phyloP scores from a whole-genome alignment of 169 alveolate genomes.

The Eimeria praecox region DNA sequence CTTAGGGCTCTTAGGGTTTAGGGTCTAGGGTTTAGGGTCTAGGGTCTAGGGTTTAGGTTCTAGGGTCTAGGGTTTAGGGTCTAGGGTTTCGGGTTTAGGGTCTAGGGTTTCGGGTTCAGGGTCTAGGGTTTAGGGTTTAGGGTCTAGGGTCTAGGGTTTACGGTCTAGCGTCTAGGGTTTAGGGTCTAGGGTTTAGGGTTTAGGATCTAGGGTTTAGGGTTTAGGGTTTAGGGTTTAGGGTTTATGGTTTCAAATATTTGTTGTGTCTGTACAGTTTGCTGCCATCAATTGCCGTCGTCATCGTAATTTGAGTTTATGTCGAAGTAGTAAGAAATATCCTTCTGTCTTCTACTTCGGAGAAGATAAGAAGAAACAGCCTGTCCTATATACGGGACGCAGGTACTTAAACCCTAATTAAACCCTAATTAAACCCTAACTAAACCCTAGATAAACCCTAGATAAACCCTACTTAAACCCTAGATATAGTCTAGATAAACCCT shows the following conservation, averaged over 20 bases:
- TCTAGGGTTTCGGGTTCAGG: neutral
- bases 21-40: neutral
- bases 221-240: conserved; percentile 5
- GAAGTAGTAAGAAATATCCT: conserved; percentile 89
- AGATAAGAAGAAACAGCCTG: conserved; percentile 88
- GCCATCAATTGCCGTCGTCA: neutral
- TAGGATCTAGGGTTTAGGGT: conserved; percentile 56
- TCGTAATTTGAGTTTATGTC: neutral
- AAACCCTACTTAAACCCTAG: conserved; percentile 81
- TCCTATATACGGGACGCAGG: conserved; percentile 90
- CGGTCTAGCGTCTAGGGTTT: conserved; percentile 35
- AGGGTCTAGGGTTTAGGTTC: conserved; percentile 59
- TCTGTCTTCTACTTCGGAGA: conserved; percentile 84
- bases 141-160: neutral
- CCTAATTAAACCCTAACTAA: conserved; percentile 93
- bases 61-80: neutral
- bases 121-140: conserved; percentile 44
- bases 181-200: neutral
- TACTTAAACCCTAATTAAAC: conserved; percentile 91
- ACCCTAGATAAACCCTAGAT: too few relatives aligned
- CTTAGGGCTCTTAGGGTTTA: too few relatives aligned
- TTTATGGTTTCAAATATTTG: too few relatives aligned
- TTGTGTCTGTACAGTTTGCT: conserved; percentile 84
- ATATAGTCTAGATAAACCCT: conserved; percentile 43
- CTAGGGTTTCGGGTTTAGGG: conserved; percentile 23